Conservation (phyloP, 768 basidiomycete species). For the Amanita rubescens region DNA sequence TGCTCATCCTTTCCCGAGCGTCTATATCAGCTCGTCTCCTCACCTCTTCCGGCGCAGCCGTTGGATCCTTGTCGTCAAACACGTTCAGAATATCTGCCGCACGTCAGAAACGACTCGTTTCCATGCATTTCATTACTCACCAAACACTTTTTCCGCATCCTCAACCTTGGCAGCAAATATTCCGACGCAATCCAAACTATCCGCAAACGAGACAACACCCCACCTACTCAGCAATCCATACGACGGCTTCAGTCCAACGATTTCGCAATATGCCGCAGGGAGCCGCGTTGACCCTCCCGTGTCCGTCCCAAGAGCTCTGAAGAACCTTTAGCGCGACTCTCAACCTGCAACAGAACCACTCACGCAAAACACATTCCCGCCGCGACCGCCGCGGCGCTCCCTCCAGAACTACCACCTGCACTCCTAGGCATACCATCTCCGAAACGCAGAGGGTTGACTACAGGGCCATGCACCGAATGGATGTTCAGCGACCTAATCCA, state of each 20-base stretch:
- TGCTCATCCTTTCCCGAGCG: conserved; percentile 11
- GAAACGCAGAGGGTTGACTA: conserved; percentile 62
- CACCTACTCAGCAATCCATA: conserved; percentile 88
- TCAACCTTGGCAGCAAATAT: conserved; percentile 54
- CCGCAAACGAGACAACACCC: conserved; percentile 91
- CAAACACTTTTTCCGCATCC: conserved; percentile 48
- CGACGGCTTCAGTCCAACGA: conserved; percentile 90
- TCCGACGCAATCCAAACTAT: conserved; percentile 93
- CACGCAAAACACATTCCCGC: conserved; percentile 79
- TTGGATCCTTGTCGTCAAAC: conserved; percentile 70
- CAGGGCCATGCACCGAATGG: conserved; percentile 67
- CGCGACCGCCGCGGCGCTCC: conserved; percentile 90
- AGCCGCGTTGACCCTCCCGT: conserved; percentile 92
- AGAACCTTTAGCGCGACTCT: background rate
- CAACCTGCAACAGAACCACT: conserved; percentile 21
- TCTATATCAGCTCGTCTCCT: conserved; percentile 17
- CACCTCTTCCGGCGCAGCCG: conserved; percentile 44
- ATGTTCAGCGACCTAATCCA: conserved; percentile 63
- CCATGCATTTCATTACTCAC: conserved; percentile 34
- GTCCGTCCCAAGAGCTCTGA: conserved; percentile 86
- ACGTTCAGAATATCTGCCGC: conserved; percentile 37
- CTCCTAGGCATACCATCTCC: conserved; percentile 30
- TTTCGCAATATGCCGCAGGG: conserved; percentile 90
- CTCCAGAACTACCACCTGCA: conserved; percentile 92
- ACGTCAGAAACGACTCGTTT: background rate